These are phyloP conservation scores for Echeveria elegans DNA, from an alignment of 164 flowering plant species.

Conservation along the genomic window DNA sequence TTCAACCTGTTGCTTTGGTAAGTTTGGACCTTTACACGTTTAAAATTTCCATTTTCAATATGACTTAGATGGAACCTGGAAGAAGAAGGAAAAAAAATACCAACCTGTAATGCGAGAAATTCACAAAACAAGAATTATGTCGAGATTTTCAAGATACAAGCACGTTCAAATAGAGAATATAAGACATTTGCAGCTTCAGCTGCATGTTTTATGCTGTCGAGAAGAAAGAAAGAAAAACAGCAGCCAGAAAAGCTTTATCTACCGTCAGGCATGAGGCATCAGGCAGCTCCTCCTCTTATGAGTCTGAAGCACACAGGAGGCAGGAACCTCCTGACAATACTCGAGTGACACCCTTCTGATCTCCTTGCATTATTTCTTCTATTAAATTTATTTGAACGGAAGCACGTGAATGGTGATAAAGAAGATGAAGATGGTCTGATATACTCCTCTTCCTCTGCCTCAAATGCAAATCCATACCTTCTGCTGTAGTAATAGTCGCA, in stretches of 20 bases:
- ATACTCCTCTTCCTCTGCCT: neutral
- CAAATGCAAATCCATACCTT: constrained; percentile 1
- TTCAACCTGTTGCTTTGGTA: neutral
- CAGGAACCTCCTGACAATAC: neutral
- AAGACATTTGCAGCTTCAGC: neutral
- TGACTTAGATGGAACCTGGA: no score
- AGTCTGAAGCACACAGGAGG: neutral
- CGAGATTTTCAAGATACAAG: no score
- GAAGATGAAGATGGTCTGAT: neutral
- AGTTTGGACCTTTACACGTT: no score
- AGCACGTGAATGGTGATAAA: neutral
- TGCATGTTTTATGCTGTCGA: neutral
- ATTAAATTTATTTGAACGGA: neutral
- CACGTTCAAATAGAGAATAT: neutral
- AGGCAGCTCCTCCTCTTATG: neutral
- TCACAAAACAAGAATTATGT: neutral
- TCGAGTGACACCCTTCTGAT: neutral
- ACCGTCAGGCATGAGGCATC: no score
- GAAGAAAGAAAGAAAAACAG: neutral
- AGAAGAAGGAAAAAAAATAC: no score
- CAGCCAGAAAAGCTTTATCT: neutral
- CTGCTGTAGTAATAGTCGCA: constrained; percentile 5
- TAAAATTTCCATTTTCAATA: no score
- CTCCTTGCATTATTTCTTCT: neutral
- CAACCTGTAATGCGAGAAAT: neutral